phyloP scores from a whole-genome alignment of 2,329 filamentous ascomycete species.

The Didymella segeticola region DNA sequence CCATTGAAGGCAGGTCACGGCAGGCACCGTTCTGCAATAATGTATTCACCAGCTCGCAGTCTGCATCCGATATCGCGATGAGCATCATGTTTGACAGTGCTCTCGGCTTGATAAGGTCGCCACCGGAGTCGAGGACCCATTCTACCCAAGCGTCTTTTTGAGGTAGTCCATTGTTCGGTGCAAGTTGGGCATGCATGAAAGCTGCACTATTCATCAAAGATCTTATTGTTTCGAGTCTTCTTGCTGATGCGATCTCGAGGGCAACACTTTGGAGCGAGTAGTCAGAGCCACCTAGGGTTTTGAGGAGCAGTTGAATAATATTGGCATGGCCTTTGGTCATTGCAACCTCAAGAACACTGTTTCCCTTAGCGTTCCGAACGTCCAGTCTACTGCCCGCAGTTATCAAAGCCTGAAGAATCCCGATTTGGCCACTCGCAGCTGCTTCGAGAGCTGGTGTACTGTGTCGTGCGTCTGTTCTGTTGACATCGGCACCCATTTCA shows the following conservation, averaged over 20 bases:
- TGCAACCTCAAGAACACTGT: slow-evolving; percentile 21
- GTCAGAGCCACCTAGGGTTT: slow-evolving; percentile 22
- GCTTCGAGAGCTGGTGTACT: slow-evolving; percentile 27
- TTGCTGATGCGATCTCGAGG: slow-evolving; percentile 27
- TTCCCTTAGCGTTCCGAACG: neutral
- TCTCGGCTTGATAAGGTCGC: slow-evolving; percentile 20
- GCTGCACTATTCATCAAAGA: slow-evolving; percentile 19
- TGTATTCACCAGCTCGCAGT: slow-evolving; percentile 19
- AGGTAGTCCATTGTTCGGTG: neutral
- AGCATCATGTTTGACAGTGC: slow-evolving; percentile 25
- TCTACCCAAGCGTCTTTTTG: slow-evolving; percentile 25
- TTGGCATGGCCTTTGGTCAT: slow-evolving; percentile 18
- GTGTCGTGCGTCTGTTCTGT: slow-evolving; percentile 13
- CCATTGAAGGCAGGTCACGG: slow-evolving; percentile 21
- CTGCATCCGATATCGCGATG: slow-evolving; percentile 16
- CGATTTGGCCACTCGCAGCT: slow-evolving; percentile 12
- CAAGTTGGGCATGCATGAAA: slow-evolving; percentile 22
- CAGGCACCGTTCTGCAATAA: slow-evolving; percentile 23
- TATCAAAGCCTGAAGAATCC: slow-evolving; percentile 22
- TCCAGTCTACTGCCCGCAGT: slow-evolving; percentile 19
- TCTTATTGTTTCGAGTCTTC: slow-evolving; percentile 11
- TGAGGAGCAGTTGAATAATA: slow-evolving; percentile 21
- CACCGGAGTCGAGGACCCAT: slow-evolving; percentile 30
- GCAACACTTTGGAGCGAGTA: slow-evolving; percentile 28
- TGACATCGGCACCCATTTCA: slow-evolving; percentile 25